Evolutionary conservation across 176 grass and related monocot genomes (phyloP), one percentile per base, ranked within the genome.

Genomic region (Ensete ventricosum): DNA sequence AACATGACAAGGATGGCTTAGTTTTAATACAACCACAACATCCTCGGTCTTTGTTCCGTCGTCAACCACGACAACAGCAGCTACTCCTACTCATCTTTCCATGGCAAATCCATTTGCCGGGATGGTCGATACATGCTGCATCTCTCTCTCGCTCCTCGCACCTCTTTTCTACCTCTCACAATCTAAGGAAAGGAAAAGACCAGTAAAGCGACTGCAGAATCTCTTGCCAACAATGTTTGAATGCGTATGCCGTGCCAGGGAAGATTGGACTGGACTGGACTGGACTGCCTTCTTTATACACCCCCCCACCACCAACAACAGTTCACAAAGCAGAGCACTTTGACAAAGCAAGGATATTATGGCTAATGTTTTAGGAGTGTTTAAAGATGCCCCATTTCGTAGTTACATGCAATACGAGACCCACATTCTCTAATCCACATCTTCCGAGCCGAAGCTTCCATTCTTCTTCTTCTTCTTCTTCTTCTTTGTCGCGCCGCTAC

Each of bases 301-400:
- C 14, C 70, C 77, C 63, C 55, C 64, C 79, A 86, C 54, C 68
- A 23, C 1, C 48, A 52, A 50, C 49, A 52, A 71, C 68, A 70
- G 19, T 51, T 71, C 24, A 58, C 48, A 91, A 77, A 87, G 74
- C 77, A 80, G 84, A 73, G 87, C 85, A 83, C 82, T 73, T 63
- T 74, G 43, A 0, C 72, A 85, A 91, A 87, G 79, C 70, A 69
- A 87, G 80, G 82, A 75, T 74, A 83, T 76, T 69, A 67, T 76
- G 60, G 53, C 55, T 63, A 75, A 90, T 83, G 75, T 82, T 54
- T 81, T 87, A 90, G 79, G 71, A 73, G 78, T 87, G 82, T 85
- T 83, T 83, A 80, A 68, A 83, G 77, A 76, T 58, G 68, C 49
- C 71, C 81, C 27, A 65, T 75, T 79, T 73, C 78, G 81, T 79